Base-by-base conservation (phyloP, 106 monocot genomes). In the Iris macrosiphon region DNA sequence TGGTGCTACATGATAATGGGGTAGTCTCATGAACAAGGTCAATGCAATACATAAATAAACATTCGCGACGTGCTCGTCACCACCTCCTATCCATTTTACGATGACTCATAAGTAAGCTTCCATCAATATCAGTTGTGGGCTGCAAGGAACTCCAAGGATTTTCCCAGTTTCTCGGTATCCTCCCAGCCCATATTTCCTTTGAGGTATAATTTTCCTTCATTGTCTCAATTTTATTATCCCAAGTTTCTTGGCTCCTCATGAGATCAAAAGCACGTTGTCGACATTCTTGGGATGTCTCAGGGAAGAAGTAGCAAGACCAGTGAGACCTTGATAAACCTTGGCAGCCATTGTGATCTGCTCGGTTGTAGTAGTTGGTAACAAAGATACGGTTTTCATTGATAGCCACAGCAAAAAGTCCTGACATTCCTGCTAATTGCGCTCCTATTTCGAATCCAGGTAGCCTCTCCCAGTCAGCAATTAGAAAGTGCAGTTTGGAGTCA, bases 11-110 rank as follows among this genome's bases (percentile, higher is more conserved):
- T n/a, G n/a, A n/a, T n/a, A n/a, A n/a, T n/a, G n/a, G n/a, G n/a
- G n/a, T n/a, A n/a, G n/a, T n/a, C n/a, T n/a, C n/a, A n/a, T n/a
- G n/a, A n/a, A n/a, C n/a, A n/a, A n/a, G n/a, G n/a, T n/a, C n/a
- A n/a, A n/a, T n/a, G n/a, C n/a, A n/a, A n/a, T n/a, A n/a, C n/a
- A n/a, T n/a, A n/a, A n/a, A n/a, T n/a, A n/a, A n/a, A n/a, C n/a
- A n/a, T n/a, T n/a, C n/a, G n/a, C n/a, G n/a, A n/a, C 87, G 92
- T 43, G 92, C 92, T 61, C 87, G 64, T 87, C 92, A 93, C 92
- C 92, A 93, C 27, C 87, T 83, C 48, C 76, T 21, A 55, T 93
- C 83, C 92, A 93, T 93, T 66, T 93, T 93, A 37, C 83, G 75
- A 40, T 93, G 92, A 62, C 69, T 52, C 27, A 24, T 38, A 26